Evolutionary conservation across 1,139 yeast genomes (phyloP), one percentile per base, ranked within the genome.

Genomic region (Pichia inconspicua): DNA sequence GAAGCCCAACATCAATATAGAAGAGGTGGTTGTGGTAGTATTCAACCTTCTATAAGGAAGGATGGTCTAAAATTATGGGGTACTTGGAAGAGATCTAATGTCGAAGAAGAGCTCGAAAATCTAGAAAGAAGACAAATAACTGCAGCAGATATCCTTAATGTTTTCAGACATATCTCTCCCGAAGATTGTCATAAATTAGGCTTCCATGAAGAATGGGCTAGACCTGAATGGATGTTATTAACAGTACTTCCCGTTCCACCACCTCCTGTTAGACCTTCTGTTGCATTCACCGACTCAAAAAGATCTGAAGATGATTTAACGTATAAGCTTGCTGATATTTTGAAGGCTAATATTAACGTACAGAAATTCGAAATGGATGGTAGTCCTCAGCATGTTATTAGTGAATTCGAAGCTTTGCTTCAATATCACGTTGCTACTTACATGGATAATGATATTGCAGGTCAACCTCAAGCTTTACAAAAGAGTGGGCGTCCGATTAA

Each of bases 401-500:
- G 88, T 65, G 99, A 94, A 69, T 92, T 94, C 63, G 98, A 94
- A 66, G 86, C 96, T 41, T 77, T 94, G 59, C 74, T 94, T 53
- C 99, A 94, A 65, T 94, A 89, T 68, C 98, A 92, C 63, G 97
- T 94, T 45, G 98, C 99, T n/a, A 92, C 99, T 1, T 92, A 92
- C 66, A 92, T 92, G 99, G 98, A 92, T 70, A 92, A 92, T 65
- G 98, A 92, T 71, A 92, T 92, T 69, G 98, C 98, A n/a, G 98
- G 99, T 54, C 98, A 92, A 70, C 99, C 98, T 0, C 98, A 92
- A 68, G 98, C 99, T 39, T 77, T 92, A 55, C 99, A 94, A 66
- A 94, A 94, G 69, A 88, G 97, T 45, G 99, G 98, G 50, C 86
- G 98, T 71, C 98, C 99, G 9, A 95, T 94, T 55, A 94, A 92